Evolutionary conservation across 2,329 filamentous ascomycete genomes (phyloP).

Genomic region (Trichoderma sp.): DNA sequence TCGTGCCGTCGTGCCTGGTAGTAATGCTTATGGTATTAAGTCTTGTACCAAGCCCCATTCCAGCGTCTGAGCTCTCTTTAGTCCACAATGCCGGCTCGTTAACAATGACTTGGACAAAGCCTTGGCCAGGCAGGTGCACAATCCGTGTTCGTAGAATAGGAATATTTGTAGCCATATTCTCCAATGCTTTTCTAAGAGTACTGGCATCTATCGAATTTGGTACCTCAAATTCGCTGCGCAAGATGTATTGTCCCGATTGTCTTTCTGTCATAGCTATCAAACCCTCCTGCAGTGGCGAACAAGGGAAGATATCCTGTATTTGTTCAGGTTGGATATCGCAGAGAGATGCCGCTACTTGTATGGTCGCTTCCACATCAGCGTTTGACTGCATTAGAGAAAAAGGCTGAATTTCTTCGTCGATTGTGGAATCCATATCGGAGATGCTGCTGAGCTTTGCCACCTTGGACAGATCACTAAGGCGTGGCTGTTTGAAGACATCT

Average conservation of each 20-base stretch:
- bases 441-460: background rate
- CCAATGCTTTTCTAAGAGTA: background rate
- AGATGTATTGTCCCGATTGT: background rate
- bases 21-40: background rate
- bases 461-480: background rate
- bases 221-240: background rate
- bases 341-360: background rate
- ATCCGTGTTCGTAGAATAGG: background rate
- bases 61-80: background rate
- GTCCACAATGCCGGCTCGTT: background rate
- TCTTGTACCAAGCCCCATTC: background rate
- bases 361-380: background rate
- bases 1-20: background rate
- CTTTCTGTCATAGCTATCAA: background rate
- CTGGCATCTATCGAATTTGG: background rate
- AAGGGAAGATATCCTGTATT: background rate
- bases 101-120: background rate
- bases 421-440: background rate
- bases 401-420: background rate
- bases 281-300: conserved; percentile 13
- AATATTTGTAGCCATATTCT: background rate
- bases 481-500: background rate
- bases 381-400: background rate
- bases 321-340: background rate
- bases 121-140: background rate